A percentile compares a stretch with the other conserved stretches of the same genome.
Evolutionary conservation across 2,329 filamentous ascomycete species (phyloP).

Genomic region (Epichloe scottii): DNA sequence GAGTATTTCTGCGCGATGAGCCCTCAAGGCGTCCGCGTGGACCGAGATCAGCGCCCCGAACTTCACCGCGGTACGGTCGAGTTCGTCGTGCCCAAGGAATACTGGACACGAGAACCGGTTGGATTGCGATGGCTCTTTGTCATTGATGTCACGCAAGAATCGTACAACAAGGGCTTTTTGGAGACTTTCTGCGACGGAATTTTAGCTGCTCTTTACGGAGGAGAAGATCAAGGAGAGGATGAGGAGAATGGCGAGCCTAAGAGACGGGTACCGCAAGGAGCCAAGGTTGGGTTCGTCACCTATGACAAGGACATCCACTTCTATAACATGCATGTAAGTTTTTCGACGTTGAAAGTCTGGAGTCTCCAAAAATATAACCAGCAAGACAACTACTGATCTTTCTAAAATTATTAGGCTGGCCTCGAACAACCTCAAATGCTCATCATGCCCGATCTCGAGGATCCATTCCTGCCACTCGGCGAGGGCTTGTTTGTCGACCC

Average conservation of each 20-base stretch:
- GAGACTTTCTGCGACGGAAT: slow-evolving; percentile 88
- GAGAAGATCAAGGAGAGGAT: slow-evolving; percentile 36
- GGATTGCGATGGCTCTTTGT: slow-evolving; percentile 81
- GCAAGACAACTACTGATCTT: not conserved
- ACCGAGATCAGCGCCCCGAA: slow-evolving; percentile 80
- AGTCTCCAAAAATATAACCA: not conserved
- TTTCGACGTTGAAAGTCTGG: slow-evolving; percentile 7
- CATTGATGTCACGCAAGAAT: slow-evolving; percentile 86
- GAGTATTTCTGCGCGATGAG: slow-evolving; percentile 93
- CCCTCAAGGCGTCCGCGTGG: slow-evolving; percentile 73
- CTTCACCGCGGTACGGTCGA: slow-evolving; percentile 87
- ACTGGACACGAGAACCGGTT: slow-evolving; percentile 91
- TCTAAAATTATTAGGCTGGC: slow-evolving; percentile 36
- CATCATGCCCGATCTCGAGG: slow-evolving; percentile 95
- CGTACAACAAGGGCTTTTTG: slow-evolving; percentile 80
- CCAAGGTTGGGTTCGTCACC: slow-evolving; percentile 88
- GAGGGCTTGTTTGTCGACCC: slow-evolving; percentile 93
- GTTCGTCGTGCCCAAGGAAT: slow-evolving; percentile 94
- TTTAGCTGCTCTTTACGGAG: slow-evolving; percentile 69
- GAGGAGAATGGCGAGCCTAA: slow-evolving; percentile 41
- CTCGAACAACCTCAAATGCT: slow-evolving; percentile 91
- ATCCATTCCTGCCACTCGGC: slow-evolving; percentile 86
- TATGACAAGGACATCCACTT: slow-evolving; percentile 97
- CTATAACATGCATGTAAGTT: slow-evolving; percentile 77
- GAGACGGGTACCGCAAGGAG: slow-evolving; percentile 57